Percentiles rank a stretch among this genome's conserved stretches.
Evolutionary conservation across 1,139 yeast genomes (phyloP).

Genomic region (Kodamaea ohmeri): DNA sequence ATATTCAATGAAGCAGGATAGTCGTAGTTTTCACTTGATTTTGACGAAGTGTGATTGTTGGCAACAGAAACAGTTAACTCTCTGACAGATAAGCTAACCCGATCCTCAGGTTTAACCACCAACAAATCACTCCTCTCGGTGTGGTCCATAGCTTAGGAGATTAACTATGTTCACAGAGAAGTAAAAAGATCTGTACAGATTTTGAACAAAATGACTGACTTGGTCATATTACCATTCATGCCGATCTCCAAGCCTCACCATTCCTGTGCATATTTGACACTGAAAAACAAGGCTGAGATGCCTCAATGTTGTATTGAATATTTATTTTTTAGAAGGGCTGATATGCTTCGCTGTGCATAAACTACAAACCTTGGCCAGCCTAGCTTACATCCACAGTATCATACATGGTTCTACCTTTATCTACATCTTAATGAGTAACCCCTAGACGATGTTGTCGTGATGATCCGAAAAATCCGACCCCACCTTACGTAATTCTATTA

Average conservation of each 20-base stretch:
- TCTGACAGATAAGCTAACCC: slow-evolving; percentile 18
- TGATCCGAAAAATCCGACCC: too few relatives aligned
- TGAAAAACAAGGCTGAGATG: not conserved
- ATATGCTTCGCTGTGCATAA: not conserved
- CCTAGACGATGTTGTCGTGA: too few relatives aligned
- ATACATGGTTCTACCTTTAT: too few relatives aligned
- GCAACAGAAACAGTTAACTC: slow-evolving; percentile 16
- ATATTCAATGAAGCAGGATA: slow-evolving; percentile 11
- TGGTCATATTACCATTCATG: not conserved
- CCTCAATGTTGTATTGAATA: too few relatives aligned
- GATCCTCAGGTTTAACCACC: slow-evolving; percentile 14
- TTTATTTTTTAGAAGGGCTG: too few relatives aligned
- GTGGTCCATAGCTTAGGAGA: slow-evolving; percentile 4
- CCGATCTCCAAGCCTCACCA: slow-evolving; percentile 1
- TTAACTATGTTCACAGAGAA: too few relatives aligned
- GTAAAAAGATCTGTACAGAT: not conserved
- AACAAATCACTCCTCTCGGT: slow-evolving; percentile 7
- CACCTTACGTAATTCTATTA: too few relatives aligned
- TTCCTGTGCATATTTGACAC: not conserved
- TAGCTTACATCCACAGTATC: too few relatives aligned
- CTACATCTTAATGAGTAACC: too few relatives aligned
- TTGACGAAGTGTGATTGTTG: not conserved
- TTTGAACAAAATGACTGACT: too few relatives aligned
- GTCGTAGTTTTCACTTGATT: not conserved
- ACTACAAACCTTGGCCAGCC: too few relatives aligned